Base-by-base conservation (phyloP, 257 asterid genomes). In the Cynanchum wilfordii region DNA sequence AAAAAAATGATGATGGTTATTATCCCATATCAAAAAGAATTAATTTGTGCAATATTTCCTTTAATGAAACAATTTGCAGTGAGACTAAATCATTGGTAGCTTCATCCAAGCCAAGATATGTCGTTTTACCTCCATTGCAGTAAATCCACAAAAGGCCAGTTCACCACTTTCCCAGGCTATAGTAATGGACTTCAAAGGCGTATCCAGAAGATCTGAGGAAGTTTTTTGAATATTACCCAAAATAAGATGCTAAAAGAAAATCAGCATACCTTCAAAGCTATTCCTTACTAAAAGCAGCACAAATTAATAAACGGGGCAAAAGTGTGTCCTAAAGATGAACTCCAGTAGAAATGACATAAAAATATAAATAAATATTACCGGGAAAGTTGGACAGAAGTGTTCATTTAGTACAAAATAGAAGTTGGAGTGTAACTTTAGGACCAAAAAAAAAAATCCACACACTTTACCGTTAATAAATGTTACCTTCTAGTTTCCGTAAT, bases 121-220 rank as follows among this genome's bases (percentile, higher is more conserved):
- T 42, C 4, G 25, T 17, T 52, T 70, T 64, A 95, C 99, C 99
- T 95, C 99, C 22, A 88, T 78, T 57, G 75, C 56, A 44, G 85
- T 79, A 76, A 92, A 86, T 71, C 87, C 86, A 79, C 92, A 87
- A 16, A 78, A 81, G 77, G 86, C 77, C 62, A 95, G 90, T 79
- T 95, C 99, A 27, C 96, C 97, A 67, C 90, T 88, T 81, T 90
- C 99, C 97, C 98, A 95, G 29, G 89, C 84, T 51, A 80, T 84
- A 47, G 96, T 89, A 67, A 95, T 86, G 42, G 89, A 86, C 87
- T 87, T 92, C 89, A 92, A 80, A 69, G 99, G 93, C 95, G 90
- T 87, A 82, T 92, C 98, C 92, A 95, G 70, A 79, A 95, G 96
- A 78, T 92, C 98, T 92, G 81, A 68, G 51, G 45, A 58, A 81